A percentile compares a stretch with the other conserved stretches of the same genome.
phyloP scores from a whole-genome alignment of 208 protist genomes.

The Trypanosoma avium region DNA sequence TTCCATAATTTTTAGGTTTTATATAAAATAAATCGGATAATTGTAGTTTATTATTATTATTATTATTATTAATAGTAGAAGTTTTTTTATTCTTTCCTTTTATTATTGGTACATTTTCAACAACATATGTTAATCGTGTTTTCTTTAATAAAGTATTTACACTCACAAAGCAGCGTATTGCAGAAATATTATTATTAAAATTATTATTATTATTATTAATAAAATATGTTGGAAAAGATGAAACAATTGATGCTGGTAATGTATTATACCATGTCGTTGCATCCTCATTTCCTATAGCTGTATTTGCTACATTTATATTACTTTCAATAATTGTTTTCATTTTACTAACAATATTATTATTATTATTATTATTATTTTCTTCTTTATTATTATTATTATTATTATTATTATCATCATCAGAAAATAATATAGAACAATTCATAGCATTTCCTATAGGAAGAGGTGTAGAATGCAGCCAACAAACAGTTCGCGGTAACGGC shows the following conservation, averaged over 20 bases:
- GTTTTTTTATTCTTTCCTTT: not conserved
- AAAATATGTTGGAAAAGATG: not conserved
- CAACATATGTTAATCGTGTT: constrained; percentile 26
- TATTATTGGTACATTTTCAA: not conserved
- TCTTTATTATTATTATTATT: no score
- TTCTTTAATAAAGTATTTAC: constrained; percentile 27
- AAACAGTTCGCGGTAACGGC: constrained; percentile 21
- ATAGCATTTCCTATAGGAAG: constrained; percentile 24
- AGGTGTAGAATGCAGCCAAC: constrained; percentile 18
- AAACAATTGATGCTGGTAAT: constrained; percentile 20
- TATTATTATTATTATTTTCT: not conserved
- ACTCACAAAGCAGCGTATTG: constrained; percentile 24
- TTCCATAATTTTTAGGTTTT: not conserved
- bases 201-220: no score
- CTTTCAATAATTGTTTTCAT: not conserved
- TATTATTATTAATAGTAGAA: not conserved
- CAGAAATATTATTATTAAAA: no score
- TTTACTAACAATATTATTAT: not conserved
- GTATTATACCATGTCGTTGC: constrained; percentile 16
- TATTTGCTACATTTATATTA: not conserved
- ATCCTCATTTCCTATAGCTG: not conserved
- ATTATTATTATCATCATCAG: not conserved
- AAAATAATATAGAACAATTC: constrained; percentile 10
- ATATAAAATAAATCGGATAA: no score
- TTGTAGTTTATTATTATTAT: not conserved